These are phyloP conservation scores for Chalciporus sp. DNA, from an alignment of 1,284 basidiomycete species.

Conservation along the genomic window DNA sequence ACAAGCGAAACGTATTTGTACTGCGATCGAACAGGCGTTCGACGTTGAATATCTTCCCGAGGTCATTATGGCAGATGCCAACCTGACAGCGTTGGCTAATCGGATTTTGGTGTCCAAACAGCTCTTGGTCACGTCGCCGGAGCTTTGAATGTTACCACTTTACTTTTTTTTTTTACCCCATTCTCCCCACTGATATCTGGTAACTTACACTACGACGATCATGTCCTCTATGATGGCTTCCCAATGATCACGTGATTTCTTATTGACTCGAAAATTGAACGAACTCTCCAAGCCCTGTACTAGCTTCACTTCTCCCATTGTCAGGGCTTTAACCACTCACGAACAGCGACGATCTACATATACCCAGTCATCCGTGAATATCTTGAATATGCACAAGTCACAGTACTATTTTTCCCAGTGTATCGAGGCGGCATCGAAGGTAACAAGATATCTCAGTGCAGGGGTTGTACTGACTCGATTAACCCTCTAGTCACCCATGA, in stretches of 20 bases:
- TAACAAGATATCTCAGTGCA: slow-evolving; percentile 7
- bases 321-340: no score
- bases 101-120: slow-evolving; percentile 84
- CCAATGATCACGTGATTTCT: background rate
- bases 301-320: background rate
- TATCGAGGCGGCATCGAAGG: slow-evolving; percentile 52
- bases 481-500: slow-evolving; percentile 43
- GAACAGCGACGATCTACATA: background rate
- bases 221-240: background rate
- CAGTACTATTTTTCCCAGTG: slow-evolving; percentile 58
- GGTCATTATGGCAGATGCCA: slow-evolving; percentile 93
- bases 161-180: background rate
- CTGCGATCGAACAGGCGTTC: slow-evolving; percentile 79
- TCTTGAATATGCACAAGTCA: slow-evolving; percentile 42
- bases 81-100: slow-evolving; percentile 79
- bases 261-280: background rate
- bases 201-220: background rate
- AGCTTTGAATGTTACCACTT: background rate
- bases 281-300: background rate
- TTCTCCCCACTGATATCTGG: background rate
- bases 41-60: slow-evolving; percentile 87
- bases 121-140: slow-evolving; percentile 38
- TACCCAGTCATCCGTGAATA: background rate
- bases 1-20: slow-evolving; percentile 87
- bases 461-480: background rate